Evolutionary conservation across 2,329 filamentous ascomycete genomes (phyloP), one percentile per base, ranked within the genome.

Genomic region (Paecilomyces sp.): DNA sequence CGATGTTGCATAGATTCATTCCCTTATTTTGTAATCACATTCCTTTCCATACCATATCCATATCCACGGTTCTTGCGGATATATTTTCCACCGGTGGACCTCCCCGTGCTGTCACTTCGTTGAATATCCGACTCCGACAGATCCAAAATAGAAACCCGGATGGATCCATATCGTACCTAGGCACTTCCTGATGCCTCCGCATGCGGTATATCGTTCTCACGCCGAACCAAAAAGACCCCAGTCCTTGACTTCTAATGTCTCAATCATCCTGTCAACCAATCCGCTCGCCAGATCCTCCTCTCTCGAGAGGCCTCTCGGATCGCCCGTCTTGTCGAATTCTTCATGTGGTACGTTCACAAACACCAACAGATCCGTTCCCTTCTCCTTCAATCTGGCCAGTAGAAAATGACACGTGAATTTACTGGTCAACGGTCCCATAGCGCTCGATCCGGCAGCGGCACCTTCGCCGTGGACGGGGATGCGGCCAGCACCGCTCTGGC

Each of bases 311-410:
- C 87, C 88, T 67, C 90, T 87, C 64, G 90, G 76, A 73, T 85
- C 82, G 3, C 87, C 89, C 68, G 83, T 82, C 70, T 83, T 86
- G 15, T 86, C 86, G 59, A 93, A 85, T 33, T 91, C 87, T 8
- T 88, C 87, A 73, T 94, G 88, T 30, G 92, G 93, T 55, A 96
- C 89, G 75, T 96, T 97, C 70, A 96, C 85, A 50, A 90, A 90
- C 63, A 96, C 85, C 54, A 96, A 79, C 47, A 97, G 78, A 74
- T 97, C 93, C 1, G 92, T 93, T 60, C 80, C 81, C 70, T 92
- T 82, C 67, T 84, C 82, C 74, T 88, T 88, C 54, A 97, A 80
- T 15, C 93, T 83, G 59, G 97, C 77, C 50, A 97, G 80, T 15
- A 91, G 85, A 64, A 96, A 81, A 65, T 92, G 85, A 61, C 94